Conservation (phyloP, 2,329 filamentous ascomycete genomes). For the Hortaea werneckii region DNA sequence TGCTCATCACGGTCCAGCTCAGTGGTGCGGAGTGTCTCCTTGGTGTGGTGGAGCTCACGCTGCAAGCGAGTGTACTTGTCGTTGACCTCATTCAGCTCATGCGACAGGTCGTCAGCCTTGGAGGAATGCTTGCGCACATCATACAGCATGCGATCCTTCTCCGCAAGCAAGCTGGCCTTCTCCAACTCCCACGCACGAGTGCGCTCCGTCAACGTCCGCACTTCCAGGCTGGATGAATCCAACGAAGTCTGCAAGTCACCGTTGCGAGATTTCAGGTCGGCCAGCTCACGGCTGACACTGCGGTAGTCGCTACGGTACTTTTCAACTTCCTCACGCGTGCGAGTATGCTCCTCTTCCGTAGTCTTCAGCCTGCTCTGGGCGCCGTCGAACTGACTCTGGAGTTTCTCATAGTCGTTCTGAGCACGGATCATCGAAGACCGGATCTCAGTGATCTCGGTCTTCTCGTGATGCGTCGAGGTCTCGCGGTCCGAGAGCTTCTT, state of each 20-base stretch:
- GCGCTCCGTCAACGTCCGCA: slow-evolving; percentile 15
- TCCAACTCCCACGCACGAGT: slow-evolving; percentile 18
- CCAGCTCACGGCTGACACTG: slow-evolving; percentile 19
- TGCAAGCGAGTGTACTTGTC: slow-evolving; percentile 17
- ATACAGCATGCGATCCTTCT: slow-evolving; percentile 20
- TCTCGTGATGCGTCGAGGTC: slow-evolving; percentile 16
- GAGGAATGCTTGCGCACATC: slow-evolving; percentile 17
- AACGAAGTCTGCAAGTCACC: slow-evolving; percentile 15
- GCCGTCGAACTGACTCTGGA: slow-evolving; percentile 16
- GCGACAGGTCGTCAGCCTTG: slow-evolving; percentile 14
- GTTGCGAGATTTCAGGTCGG: slow-evolving; percentile 17
- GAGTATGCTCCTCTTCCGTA: slow-evolving; percentile 17
- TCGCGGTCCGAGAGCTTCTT: slow-evolving; percentile 20
- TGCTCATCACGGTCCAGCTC: slow-evolving; percentile 24
- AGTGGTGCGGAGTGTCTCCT: slow-evolving; percentile 16
- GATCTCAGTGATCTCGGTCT: slow-evolving; percentile 16
- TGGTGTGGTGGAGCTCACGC: slow-evolving; percentile 17
- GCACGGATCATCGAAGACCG: slow-evolving; percentile 12
- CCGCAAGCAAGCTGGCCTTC: slow-evolving; percentile 15
- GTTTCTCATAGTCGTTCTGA: slow-evolving; percentile 18
- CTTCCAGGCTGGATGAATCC: slow-evolving; percentile 19
- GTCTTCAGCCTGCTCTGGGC: slow-evolving; percentile 12
- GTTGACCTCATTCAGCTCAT: slow-evolving; percentile 15
- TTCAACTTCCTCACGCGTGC: slow-evolving; percentile 17
- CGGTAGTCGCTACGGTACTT: slow-evolving; percentile 18